phyloP scores from a whole-genome alignment of 192 early-diverging fungal species.

The Coemansia sp. region DNA sequence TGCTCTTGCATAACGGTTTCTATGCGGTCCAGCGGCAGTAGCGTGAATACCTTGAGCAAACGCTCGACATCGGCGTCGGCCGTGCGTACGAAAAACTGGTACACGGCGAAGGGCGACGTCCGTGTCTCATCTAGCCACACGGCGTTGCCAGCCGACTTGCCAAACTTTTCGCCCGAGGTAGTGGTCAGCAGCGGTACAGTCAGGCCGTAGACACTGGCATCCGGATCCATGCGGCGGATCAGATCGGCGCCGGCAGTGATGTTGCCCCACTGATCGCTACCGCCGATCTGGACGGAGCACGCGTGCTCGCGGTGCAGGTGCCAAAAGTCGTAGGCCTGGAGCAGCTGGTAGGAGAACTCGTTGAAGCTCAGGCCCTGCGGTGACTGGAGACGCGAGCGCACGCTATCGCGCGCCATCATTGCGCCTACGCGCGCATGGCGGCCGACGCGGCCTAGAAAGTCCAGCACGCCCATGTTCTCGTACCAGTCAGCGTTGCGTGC shows the following conservation, averaged over 20 bases:
- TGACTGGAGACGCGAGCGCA: constrained; percentile 70
- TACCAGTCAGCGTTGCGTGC: constrained; percentile 85
- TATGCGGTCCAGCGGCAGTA: constrained; percentile 62
- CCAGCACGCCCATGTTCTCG: constrained; percentile 59
- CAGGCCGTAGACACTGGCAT: constrained; percentile 63
- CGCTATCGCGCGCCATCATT: constrained; percentile 89
- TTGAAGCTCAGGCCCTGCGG: constrained; percentile 89
- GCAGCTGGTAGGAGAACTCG: constrained; percentile 92
- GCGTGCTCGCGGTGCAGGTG: constrained; percentile 58
- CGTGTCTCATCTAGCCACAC: constrained; percentile 82
- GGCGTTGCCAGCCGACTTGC: constrained; percentile 94
- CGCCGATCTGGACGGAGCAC: constrained; percentile 67
- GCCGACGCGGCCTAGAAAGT: constrained; percentile 76
- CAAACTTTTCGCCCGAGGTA: constrained; percentile 91
- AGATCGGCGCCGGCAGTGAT: constrained; percentile 90
- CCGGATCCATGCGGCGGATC: constrained; percentile 59
- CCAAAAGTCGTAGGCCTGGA: constrained; percentile 94
- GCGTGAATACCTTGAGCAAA: constrained; percentile 77
- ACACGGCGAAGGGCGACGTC: constrained; percentile 83
- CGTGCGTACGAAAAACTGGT: constrained; percentile 90
- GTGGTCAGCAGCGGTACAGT: constrained; percentile 85
- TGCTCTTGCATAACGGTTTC: constrained; percentile 58
- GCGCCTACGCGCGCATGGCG: constrained; percentile 67
- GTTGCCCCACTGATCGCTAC: constrained; percentile 98
- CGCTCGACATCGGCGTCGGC: constrained; percentile 71